Evolutionary conservation across 2,329 filamentous ascomycete species (phyloP), one percentile per base, ranked within the genome.

Genomic region (Fusarium sp.): DNA sequence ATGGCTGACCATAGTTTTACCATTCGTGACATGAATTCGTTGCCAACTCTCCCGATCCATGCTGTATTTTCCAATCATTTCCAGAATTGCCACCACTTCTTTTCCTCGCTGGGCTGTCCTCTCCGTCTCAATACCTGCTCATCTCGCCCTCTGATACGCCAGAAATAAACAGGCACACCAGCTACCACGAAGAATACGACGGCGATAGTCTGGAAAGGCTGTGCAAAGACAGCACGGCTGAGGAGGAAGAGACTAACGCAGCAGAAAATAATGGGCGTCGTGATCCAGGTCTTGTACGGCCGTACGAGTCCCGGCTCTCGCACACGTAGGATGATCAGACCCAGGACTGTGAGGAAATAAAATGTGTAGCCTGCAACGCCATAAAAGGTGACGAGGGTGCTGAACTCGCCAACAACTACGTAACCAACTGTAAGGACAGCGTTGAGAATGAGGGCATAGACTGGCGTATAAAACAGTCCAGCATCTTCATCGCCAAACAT

Each of bases 351-450:
- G 63, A 97, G 85, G 82, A 99, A 99, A 85, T 99, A 99, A 81
- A 99, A 99, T 0, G 94, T 94, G 82, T 99, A 99, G 20, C 95
- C 95, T 1, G 96, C 96, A 18, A 99, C 96, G 64, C 96, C 96
- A 84, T 98, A 98, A 81, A 99, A 99, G 1, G 96, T 98, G 65
- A 98, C 89, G 5, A 99, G 89, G 0, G 96, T 98, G 59, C 91
- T 88, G 80, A 99, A 98, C 81, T 98, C 94, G 82, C 96, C 96
- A 10, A 97, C 91, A 5, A 93, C 79, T 70, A 98, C 91, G 84
- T 98, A 99, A 4, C 88, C 84, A 8, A 89, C 84, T 2, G 94
- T 97, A 28, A 99, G 84, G 8, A 84, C 75, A 45, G 89, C 88
- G 82, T 99, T 99, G 76, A 98, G 90, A 5, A 93, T 79, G 84